These are phyloP conservation scores for Phytophthora sp. DNA, from an alignment of 352 stramenopile genomes.

Conservation along the genomic window DNA sequence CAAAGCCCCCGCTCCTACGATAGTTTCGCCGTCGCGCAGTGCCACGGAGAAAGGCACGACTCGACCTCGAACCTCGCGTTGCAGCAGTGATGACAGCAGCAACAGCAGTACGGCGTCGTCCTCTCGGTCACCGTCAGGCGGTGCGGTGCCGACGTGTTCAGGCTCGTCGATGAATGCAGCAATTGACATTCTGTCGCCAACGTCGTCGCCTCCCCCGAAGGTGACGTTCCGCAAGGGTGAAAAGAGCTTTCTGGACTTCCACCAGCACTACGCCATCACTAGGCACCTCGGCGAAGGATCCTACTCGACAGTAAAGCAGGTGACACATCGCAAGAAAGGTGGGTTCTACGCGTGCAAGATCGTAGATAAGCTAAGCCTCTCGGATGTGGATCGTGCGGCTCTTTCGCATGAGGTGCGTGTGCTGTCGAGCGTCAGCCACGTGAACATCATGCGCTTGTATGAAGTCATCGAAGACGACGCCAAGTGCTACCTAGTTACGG, in stretches of 20 bases:
- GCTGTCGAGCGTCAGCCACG: conserved; percentile 76
- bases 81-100: conserved; percentile 17
- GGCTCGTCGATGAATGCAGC: neutral
- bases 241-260: conserved; percentile 85
- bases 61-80: conserved; percentile 4
- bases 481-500: conserved; percentile 98
- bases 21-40: neutral
- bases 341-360: conserved; percentile 85
- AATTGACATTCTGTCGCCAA: neutral
- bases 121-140: conserved; percentile 1
- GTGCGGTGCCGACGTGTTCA: conserved; percentile 4
- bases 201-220: conserved; percentile 14
- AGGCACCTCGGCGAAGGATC: conserved; percentile 84
- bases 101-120: conserved; percentile 26
- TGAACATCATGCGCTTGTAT: conserved; percentile 91
- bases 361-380: conserved; percentile 81
- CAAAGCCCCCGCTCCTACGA: conserved; percentile 12
- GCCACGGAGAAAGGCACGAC: neutral
- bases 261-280: conserved; percentile 83
- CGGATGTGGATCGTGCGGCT: conserved; percentile 69
- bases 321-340: conserved; percentile 81
- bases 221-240: conserved; percentile 76
- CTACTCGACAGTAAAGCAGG: conserved; percentile 90
- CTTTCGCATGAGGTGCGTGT: conserved; percentile 79
- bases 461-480: conserved; percentile 95